Evolutionary conservation across 2,329 filamentous ascomycete species (phyloP).

Genomic region (Cladophialophora immunda): DNA sequence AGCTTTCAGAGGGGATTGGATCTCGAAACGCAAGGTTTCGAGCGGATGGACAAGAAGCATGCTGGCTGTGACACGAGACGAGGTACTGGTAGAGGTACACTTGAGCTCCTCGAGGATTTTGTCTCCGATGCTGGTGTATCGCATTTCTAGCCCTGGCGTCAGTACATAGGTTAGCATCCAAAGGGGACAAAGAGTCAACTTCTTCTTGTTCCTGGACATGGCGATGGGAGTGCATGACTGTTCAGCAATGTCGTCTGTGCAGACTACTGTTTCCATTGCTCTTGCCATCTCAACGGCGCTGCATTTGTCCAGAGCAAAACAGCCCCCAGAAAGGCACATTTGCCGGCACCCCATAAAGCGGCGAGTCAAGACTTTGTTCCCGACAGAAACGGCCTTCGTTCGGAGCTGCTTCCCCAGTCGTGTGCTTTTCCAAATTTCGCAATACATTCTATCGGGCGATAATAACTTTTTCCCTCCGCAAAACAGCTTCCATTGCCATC

Average conservation of each 20-base stretch:
- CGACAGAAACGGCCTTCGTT: neutral
- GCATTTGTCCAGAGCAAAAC: neutral
- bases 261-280: neutral
- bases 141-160: neutral
- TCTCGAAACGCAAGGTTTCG: too few species aligned
- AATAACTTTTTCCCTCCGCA: neutral
- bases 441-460: neutral
- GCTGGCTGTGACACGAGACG: too few species aligned
- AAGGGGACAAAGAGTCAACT: neutral
- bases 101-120: neutral
- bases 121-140: neutral
- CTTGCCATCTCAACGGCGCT: too few species aligned
- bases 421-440: constrained; percentile 9
- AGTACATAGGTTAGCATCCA: neutral
- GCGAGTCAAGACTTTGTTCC: constrained; percentile 18
- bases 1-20: too few species aligned
- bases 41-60: too few species aligned
- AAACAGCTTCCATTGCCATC: constrained; percentile 1
- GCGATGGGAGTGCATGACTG: neutral
- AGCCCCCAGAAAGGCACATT: constrained; percentile 11
- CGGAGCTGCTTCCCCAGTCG: constrained; percentile 8
- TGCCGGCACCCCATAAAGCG: constrained; percentile 11
- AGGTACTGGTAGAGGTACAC: too few species aligned
- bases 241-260: neutral
- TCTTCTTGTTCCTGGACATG: neutral